Base-by-base conservation (phyloP, 2,329 filamentous ascomycete genomes). In the Hortaea sp. region DNA sequence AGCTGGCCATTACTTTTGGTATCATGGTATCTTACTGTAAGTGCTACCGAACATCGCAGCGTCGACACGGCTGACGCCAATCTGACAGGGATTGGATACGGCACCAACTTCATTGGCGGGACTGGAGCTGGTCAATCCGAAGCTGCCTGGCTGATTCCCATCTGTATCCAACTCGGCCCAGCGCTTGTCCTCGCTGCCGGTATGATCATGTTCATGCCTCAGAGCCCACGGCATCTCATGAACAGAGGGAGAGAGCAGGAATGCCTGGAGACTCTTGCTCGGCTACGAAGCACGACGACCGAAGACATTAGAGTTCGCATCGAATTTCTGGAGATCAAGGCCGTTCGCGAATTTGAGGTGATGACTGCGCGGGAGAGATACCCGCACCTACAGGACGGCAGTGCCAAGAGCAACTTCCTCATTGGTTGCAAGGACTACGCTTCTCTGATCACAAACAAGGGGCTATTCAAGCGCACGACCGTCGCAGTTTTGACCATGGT, bases 241-340 rank as follows among this genome's bases (percentile, higher is more conserved):
- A 79, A 86, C 60, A 78, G 83, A 53, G 71, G 69, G 48, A 79
- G 82, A 29, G 83, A 87, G 55, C 72, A 73, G 0, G 84, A 88
- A 59, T 81, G 81, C 0, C 75, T 77, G 6, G 59, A 61, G 5
- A 77, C 81, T 1, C 71, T 89, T 1, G 77, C 82, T 0, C 69
- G 61, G 42, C 76, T 89, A 3, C 78, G 85, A 27, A 73, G 71
- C 6, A 72, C 84, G 0, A 62, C 75, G 0, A 60, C 66, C 6
- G 75, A 82, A 50, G 74, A 87, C 56, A 77, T 85, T 47, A 72
- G 85, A 0, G 76, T 89, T 34, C 75, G 81, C 49, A 71, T 87
- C 1, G 85, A 89, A 57, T 87, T 83, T 58, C 75, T 87, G n/a
- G 85, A 89, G 59, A 88, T 89, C 66, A 85, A 86, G 63, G 84